These are phyloP conservation scores for Aspergillus mulundensis DNA, from an alignment of 495 filamentous ascomycete genomes.

Conservation along the genomic window DNA sequence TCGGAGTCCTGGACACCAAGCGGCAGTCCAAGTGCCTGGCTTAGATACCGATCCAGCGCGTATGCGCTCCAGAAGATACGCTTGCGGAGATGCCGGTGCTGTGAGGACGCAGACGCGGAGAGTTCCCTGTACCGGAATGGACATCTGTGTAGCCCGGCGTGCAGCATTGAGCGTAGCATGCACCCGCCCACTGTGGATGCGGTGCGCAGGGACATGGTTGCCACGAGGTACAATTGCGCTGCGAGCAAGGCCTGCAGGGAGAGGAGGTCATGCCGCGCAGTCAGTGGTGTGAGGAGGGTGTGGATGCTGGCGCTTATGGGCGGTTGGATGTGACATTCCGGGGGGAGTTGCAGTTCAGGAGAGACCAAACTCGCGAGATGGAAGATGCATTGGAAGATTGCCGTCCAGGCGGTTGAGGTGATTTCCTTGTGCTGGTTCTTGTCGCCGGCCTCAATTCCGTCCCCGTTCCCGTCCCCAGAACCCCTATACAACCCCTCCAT, in stretches of 20 bases:
- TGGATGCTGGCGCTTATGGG: conserved; percentile 27
- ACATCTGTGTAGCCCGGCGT: conserved; percentile 41
- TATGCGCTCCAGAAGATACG: conserved; percentile 52
- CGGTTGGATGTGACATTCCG: conserved; percentile 26
- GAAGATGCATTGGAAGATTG: conserved; percentile 38
- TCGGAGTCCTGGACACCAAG: conserved; percentile 43
- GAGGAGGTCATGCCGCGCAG: conserved; percentile 31
- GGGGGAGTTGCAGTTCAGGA: conserved; percentile 24
- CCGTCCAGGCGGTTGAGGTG: conserved; percentile 31
- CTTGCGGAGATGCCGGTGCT: conserved; percentile 40
- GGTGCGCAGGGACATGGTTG: conserved; percentile 35
- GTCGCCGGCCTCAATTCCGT: too few relatives aligned
- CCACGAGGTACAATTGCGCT: conserved; percentile 36
- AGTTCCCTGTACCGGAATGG: conserved; percentile 41
- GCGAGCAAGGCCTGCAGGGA: conserved; percentile 38
- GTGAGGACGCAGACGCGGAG: conserved; percentile 20
- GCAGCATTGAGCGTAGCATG: conserved; percentile 38
- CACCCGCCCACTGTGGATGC: conserved; percentile 39
- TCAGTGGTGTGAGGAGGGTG: conserved; percentile 25
- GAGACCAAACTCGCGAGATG: conserved; percentile 31
- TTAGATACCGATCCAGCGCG: conserved; percentile 46
- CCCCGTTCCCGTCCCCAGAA: too few relatives aligned
- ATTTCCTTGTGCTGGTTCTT: too few relatives aligned
- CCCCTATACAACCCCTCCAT: conserved; percentile 41
- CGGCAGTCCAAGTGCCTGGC: conserved; percentile 43